phyloP scores from a whole-genome alignment of 208 protist species.

The Crithidia sp. region DNA sequence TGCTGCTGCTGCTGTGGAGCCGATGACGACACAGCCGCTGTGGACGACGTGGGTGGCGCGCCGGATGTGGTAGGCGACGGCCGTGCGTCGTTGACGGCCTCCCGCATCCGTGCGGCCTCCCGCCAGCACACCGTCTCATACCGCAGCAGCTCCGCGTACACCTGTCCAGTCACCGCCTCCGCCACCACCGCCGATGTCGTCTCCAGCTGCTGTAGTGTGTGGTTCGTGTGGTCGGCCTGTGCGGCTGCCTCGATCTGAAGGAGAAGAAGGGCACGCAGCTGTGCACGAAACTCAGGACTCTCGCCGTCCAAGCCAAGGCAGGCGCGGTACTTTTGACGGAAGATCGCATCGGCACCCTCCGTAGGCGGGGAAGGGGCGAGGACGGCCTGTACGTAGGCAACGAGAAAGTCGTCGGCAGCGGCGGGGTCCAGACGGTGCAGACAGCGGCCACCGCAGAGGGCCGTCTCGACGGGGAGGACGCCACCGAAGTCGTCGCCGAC shows the following conservation, averaged over 20 bases:
- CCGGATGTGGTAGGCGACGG: neutral
- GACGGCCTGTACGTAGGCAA: neutral
- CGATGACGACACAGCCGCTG: neutral
- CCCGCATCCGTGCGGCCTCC: conserved; percentile 6
- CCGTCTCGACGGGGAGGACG: conserved; percentile 38
- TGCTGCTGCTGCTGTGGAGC: neutral
- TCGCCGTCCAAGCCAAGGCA: neutral
- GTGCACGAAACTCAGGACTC: neutral
- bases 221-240: conserved; percentile 1
- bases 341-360: neutral
- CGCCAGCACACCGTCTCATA: conserved; percentile 22
- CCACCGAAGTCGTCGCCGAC: conserved; percentile 36
- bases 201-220: conserved; percentile 3
- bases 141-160: conserved; percentile 1
- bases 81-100: neutral
- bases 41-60: neutral
- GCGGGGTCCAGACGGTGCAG: conserved; percentile 30
- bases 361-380: neutral
- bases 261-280: conserved; percentile 21
- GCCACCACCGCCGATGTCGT: neutral
- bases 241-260: conserved; percentile 29
- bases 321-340: neutral
- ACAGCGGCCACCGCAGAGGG: conserved; percentile 33
- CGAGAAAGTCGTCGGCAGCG: conserved; percentile 25
- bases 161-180: neutral